A percentile compares a stretch with the other conserved stretches of the same genome.
Evolutionary conservation across 192 early-diverging fungal species (phyloP).

Genomic region (Glomus cerebriforme): DNA sequence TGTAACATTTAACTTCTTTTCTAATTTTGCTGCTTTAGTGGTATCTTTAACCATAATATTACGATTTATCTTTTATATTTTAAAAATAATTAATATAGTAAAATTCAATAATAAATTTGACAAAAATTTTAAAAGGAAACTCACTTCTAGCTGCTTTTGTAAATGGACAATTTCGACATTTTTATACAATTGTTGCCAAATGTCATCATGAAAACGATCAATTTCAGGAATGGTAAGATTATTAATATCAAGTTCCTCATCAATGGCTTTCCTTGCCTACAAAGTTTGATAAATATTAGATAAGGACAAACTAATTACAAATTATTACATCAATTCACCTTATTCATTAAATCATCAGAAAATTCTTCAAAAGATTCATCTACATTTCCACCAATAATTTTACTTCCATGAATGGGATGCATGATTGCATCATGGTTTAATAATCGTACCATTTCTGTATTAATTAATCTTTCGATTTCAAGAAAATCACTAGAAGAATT

Average conservation of each 20-base stretch:
- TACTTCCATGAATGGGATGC: constrained; percentile 18
- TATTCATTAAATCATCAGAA: constrained; percentile 7
- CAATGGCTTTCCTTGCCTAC: neutral
- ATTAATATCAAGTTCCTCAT: constrained; percentile 4
- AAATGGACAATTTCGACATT: constrained; percentile 20
- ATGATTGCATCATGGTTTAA: constrained; percentile 1
- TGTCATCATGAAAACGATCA: constrained; percentile 36
- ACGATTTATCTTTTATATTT: constrained; percentile 56
- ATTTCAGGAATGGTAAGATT: constrained; percentile 8
- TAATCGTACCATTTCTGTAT: constrained; percentile 5
- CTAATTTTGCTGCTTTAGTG: constrained; percentile 75
- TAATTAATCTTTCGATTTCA: neutral
- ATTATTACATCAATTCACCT: neutral
- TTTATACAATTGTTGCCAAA: constrained; percentile 36
- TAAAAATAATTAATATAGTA: neutral
- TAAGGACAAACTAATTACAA: neutral
- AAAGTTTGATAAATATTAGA: neutral
- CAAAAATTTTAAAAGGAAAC: constrained; percentile 10
- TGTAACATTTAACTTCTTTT: constrained; percentile 76
- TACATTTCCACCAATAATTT: neutral
- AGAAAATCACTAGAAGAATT: neutral
- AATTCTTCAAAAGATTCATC: constrained; percentile 9
- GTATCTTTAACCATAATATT: constrained; percentile 76
- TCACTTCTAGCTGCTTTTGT: constrained; percentile 33
- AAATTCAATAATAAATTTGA: neutral